Conservation (phyloP, 805 yeast species). For the Hanseniaspora valbyensis region DNA sequence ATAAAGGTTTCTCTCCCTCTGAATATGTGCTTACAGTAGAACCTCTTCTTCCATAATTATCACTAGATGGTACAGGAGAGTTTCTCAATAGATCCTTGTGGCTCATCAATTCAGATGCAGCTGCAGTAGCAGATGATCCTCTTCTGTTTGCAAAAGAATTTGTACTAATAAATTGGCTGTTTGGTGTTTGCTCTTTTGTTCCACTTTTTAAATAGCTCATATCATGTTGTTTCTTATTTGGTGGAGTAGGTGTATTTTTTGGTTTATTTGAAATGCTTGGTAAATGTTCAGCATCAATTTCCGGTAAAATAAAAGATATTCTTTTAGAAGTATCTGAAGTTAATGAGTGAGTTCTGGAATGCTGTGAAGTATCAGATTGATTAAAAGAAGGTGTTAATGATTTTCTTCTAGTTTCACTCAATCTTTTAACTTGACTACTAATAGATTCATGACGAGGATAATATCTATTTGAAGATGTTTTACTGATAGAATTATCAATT, state of each 20-base stretch:
- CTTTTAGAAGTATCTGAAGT: not conserved
- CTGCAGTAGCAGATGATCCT: conserved; percentile 2
- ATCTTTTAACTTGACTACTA: conserved; percentile 13
- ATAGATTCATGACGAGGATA: not conserved
- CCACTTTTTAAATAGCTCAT: not conserved
- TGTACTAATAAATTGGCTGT: not conserved
- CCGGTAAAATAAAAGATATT: conserved; percentile 1
- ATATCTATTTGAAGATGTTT: not conserved
- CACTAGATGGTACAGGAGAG: not conserved
- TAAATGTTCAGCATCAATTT: not conserved
- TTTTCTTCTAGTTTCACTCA: conserved; percentile 13
- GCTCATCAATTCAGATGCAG: not conserved
- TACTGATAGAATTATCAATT: not conserved
- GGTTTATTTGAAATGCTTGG: not conserved
- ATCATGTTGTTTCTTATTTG: not conserved
- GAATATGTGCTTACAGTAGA: conserved; percentile 1
- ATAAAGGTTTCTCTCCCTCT: not conserved
- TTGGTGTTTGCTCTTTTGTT: not conserved
- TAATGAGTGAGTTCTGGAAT: conserved; percentile 11
- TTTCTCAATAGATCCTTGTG: not conserved
- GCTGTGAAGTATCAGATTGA: not conserved
- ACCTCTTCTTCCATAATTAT: not conserved
- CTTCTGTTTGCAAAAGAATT: not conserved
- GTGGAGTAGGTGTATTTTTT: not conserved
- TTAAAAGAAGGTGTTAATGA: conserved; percentile 8